phyloP scores from a whole-genome alignment of 2,329 filamentous ascomycete genomes.

The Hawksworthiomyces lignivorus region DNA sequence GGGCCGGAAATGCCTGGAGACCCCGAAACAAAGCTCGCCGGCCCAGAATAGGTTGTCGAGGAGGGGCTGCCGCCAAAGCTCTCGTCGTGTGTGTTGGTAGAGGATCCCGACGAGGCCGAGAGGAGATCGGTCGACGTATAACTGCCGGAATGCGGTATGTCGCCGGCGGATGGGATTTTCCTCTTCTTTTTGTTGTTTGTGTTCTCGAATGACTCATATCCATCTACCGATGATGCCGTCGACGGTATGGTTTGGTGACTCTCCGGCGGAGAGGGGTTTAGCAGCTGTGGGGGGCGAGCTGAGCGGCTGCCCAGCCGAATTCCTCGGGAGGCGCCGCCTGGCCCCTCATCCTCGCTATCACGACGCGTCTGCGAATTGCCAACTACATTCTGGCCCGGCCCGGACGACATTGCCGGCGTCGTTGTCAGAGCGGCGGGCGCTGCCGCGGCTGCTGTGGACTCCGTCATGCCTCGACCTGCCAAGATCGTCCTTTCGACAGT shows the following conservation, averaged over 20 bases:
- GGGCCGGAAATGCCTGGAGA: conserved; percentile 73
- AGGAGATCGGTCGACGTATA: conserved; percentile 30
- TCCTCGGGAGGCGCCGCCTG: conserved; percentile 12
- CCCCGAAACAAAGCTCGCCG: conserved; percentile 46
- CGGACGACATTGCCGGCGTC: background rate
- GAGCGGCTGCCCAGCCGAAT: conserved; percentile 9
- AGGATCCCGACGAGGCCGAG: conserved; percentile 22
- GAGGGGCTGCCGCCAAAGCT: conserved; percentile 5
- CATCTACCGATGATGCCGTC: conserved; percentile 66
- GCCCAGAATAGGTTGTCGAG: conserved; percentile 27
- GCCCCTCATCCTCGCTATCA: conserved; percentile 54
- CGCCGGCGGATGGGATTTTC: conserved; percentile 87
- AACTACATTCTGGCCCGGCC: background rate
- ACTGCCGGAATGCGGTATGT: conserved; percentile 42
- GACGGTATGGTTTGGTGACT: conserved; percentile 50
- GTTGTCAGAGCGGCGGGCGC: background rate
- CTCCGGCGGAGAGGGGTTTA: conserved; percentile 2
- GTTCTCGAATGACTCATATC: conserved; percentile 96
- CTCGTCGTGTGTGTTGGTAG: conserved; percentile 7
- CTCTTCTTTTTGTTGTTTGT: conserved; percentile 99
- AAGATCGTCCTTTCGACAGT: conserved; percentile 34
- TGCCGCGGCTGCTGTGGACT: background rate
- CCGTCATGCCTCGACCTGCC: background rate
- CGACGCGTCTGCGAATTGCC: background rate
- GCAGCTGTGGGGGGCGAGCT: background rate